Conservation (phyloP, 257 asterid genomes). For the Schizonepeta tenuifolia region DNA sequence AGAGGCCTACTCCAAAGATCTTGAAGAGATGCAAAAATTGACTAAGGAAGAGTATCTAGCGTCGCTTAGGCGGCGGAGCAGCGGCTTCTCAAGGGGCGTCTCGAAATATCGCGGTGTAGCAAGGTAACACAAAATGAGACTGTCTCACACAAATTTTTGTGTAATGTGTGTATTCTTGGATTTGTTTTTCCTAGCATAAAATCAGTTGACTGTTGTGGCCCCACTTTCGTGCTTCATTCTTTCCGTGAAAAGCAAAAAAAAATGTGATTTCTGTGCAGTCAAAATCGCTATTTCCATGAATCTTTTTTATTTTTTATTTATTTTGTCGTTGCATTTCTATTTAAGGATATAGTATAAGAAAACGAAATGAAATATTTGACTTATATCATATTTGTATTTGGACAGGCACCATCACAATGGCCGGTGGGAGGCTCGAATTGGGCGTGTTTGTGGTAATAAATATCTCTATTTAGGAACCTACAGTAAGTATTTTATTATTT, state of each 20-base stretch:
- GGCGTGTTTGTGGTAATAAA: conserved; percentile 84
- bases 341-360: background rate
- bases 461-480: conserved; percentile 88
- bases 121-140: conserved; percentile 47
- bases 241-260: conserved; percentile 7
- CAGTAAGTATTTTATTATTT: conserved; percentile 26
- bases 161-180: too few relatives aligned
- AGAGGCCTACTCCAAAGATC: conserved; percentile 51
- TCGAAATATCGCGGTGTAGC: conserved; percentile 88
- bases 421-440: conserved; percentile 98
- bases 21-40: conserved; percentile 66
- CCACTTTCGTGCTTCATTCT: conserved; percentile 29
- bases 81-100: conserved; percentile 84
- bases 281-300: background rate
- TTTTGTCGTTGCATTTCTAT: background rate
- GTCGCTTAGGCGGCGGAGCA: conserved; percentile 65
- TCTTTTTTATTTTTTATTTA: background rate
- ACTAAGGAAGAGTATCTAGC: conserved; percentile 72
- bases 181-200: conserved; percentile 16
- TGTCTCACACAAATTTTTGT: too few relatives aligned
- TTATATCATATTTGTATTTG: conserved; percentile 10
- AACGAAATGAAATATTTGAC: conserved; percentile 16
- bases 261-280: conserved; percentile 30
- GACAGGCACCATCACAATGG: conserved; percentile 97
- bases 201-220: conserved; percentile 30